Evolutionary conservation across 768 basidiomycete genomes (phyloP), one percentile per base, ranked within the genome.

Genomic region (Russula virescens): DNA sequence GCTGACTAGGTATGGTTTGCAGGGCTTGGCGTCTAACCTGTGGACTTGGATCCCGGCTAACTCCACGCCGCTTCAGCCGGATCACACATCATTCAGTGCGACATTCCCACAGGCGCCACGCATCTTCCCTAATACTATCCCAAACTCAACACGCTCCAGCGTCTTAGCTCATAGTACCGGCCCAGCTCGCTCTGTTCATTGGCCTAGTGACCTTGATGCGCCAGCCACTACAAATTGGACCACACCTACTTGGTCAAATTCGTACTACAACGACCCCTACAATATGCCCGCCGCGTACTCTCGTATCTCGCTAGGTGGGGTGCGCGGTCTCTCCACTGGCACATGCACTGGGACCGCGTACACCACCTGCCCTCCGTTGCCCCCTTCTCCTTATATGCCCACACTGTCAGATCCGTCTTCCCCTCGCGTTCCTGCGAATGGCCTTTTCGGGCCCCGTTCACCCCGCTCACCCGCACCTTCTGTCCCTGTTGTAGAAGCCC

Each of bases 171-270:
- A 52, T 13, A 63, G 62, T 31, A 52, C 58, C 16, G 60, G 57
- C 16, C 62, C 62, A 2, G 16, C 45, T n/a, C 62, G 57, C 21
- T 63, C 62, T 26, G 62, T 63, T n/a, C 57, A 63, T 48, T 63
- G 62, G 62, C 62, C 62, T 25, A 63, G 57, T 10, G 49, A 63
- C 23, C 57, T 63, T 1, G 57, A 58, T 16, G 38, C 38, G 38
- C 16, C 23, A 5, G 50, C 51, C 14, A 38, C 51, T 5, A 25
- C 56, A 0, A 42, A 50, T 26, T 58, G 49, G 50, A 3, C 49
- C 25, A 5, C 21, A 26, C 42, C 61, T 31, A 31, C 31, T 7
- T 47, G 45, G 45, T 18, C 23, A n/a, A 51, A 58, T 23, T 46
- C 62, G 5, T 47, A 46, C 45, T 48, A 19, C 3, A 1, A 23